A percentile compares a stretch with the other conserved stretches of the same genome.
These are phyloP conservation scores for Kregervanrija pseudodelftensis DNA, from an alignment of 805 yeast genomes.

Conservation along the genomic window DNA sequence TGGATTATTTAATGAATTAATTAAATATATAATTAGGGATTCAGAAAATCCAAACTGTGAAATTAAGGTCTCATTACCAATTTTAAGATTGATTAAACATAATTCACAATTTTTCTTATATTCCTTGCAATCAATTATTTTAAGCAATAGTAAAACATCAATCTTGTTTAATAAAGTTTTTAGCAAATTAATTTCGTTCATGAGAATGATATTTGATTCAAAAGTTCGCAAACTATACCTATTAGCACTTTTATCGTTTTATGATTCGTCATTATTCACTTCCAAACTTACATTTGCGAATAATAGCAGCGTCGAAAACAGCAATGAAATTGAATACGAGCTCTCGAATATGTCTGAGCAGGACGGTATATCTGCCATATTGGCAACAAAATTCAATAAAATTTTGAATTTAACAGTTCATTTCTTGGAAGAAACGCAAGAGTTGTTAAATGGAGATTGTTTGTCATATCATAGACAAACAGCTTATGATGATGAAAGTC, in stretches of 20 bases:
- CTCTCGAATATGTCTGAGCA: conserved; percentile 19
- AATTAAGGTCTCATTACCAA: conserved; percentile 30
- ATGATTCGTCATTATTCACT: conserved; percentile 16
- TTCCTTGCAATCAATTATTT: conserved; percentile 3
- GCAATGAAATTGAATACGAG: conserved; percentile 12
- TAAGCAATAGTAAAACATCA: conserved; percentile 5
- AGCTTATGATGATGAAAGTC: conserved; percentile 30
- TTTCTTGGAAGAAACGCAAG: conserved; percentile 71
- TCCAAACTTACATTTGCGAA: not conserved
- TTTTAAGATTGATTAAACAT: conserved; percentile 33
- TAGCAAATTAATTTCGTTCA: conserved; percentile 23
- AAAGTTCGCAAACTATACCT: conserved; percentile 52
- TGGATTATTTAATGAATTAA: conserved; percentile 38
- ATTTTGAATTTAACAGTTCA: conserved; percentile 23
- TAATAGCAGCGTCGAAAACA: conserved; percentile 9
- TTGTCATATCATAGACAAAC: conserved; percentile 41
- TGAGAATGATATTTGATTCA: conserved; percentile 60
- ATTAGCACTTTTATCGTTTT: conserved; percentile 23
- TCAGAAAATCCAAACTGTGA: conserved; percentile 36
- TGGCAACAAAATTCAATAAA: conserved; percentile 21
- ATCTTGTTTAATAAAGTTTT: conserved; percentile 12
- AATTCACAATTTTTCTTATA: conserved; percentile 29
- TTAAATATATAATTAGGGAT: conserved; percentile 35
- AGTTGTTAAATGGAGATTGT: conserved; percentile 49
- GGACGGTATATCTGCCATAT: conserved; percentile 18